Conservation (phyloP, 2,329 filamentous ascomycete genomes). For the Trichoderma arundinaceum region DNA sequence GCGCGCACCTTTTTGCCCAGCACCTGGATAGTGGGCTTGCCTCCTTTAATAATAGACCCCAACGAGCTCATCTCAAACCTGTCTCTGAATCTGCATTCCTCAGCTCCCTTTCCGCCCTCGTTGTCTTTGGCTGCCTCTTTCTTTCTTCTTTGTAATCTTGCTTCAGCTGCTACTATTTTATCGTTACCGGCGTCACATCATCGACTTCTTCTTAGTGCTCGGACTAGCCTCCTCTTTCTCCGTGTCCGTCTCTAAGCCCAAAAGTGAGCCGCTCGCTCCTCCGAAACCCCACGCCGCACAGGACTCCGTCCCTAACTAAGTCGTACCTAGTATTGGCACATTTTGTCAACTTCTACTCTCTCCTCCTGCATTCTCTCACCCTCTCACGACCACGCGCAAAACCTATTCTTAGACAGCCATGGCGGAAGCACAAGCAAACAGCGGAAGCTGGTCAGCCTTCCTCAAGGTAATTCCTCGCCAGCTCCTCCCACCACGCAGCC, state of each 20-base stretch:
- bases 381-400: background rate
- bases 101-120: slow-evolving; percentile 4
- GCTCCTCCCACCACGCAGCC: background rate
- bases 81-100: background rate
- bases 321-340: no score
- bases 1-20: background rate
- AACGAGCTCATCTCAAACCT: slow-evolving; percentile 11
- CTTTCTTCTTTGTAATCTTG: background rate
- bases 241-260: slow-evolving; percentile 1
- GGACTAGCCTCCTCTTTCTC: background rate
- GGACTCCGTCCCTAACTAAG: no score
- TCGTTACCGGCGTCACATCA: slow-evolving; percentile 3
- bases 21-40: slow-evolving; percentile 20
- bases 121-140: background rate
- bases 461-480: slow-evolving; percentile 52
- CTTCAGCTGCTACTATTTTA: background rate
- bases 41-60: slow-evolving; percentile 27
- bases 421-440: slow-evolving; percentile 47
- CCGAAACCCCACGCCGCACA: slow-evolving; percentile 3
- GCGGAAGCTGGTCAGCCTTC: slow-evolving; percentile 59
- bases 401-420: slow-evolving; percentile 34
- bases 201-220: background rate
- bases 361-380: background rate
- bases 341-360: background rate
- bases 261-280: background rate